These are phyloP conservation scores for Haplosporangium sp. DNA, from an alignment of 371 early-diverging fungal species.

Conservation along the genomic window DNA sequence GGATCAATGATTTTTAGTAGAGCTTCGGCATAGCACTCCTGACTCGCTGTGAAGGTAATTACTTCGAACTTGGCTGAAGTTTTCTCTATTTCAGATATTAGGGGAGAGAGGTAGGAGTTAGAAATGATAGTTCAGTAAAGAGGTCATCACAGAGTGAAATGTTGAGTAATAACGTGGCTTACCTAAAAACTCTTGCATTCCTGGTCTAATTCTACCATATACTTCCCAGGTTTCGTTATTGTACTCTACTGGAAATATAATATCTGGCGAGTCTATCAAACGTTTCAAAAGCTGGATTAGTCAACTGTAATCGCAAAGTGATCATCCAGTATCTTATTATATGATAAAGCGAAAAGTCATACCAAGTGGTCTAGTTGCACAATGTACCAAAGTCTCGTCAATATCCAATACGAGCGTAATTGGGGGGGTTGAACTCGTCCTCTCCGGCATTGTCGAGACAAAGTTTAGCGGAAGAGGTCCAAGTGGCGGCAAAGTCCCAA, in stretches of 20 bases:
- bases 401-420: constrained; percentile 79
- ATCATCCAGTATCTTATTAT: neutral
- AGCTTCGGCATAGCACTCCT: constrained; percentile 76
- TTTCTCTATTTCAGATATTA: constrained; percentile 58
- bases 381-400: constrained; percentile 85
- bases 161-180: neutral
- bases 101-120: neutral
- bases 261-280: constrained; percentile 57
- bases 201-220: constrained; percentile 53
- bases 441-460: constrained; percentile 67
- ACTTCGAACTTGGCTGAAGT: constrained; percentile 74
- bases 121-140: neutral
- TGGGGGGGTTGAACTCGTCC: constrained; percentile 65
- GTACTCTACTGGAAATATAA: constrained; percentile 70
- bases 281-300: neutral
- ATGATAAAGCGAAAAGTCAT: constrained; percentile 3
- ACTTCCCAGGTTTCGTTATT: constrained; percentile 61
- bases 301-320: neutral
- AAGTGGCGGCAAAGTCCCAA: constrained; percentile 68
- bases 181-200: constrained; percentile 55
- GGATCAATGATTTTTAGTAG: constrained; percentile 75
- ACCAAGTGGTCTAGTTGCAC: constrained; percentile 62
- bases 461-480: constrained; percentile 59
- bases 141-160: neutral
- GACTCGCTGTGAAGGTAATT: constrained; percentile 82